These are phyloP conservation scores for Venturia nashicola DNA, from an alignment of 2,329 filamentous ascomycete species.

Conservation along the genomic window DNA sequence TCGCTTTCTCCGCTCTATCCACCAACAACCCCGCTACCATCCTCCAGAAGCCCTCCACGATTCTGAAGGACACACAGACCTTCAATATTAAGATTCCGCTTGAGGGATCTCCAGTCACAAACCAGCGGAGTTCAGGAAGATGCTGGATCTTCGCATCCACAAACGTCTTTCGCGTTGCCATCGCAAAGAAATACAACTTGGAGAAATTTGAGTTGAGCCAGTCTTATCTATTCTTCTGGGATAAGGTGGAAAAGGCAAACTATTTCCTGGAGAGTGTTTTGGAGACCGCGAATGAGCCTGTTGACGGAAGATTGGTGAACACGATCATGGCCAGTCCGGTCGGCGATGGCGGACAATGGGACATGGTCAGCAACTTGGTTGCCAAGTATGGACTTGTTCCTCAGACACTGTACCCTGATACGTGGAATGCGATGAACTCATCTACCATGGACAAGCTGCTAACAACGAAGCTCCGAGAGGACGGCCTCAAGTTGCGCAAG, in stretches of 20 bases:
- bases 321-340: constrained; percentile 56
- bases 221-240: constrained; percentile 83
- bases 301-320: constrained; percentile 64
- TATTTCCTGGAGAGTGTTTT: constrained; percentile 80
- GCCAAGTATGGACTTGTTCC: constrained; percentile 56
- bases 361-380: constrained; percentile 81
- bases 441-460: constrained; percentile 58
- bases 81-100: constrained; percentile 76
- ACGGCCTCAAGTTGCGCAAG: constrained; percentile 58
- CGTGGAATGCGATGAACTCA: constrained; percentile 64
- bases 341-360: constrained; percentile 78
- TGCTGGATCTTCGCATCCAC: constrained; percentile 90
- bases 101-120: constrained; percentile 73
- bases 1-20: constrained; percentile 63
- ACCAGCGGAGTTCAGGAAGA: constrained; percentile 68
- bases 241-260: constrained; percentile 86
- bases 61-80: constrained; percentile 60
- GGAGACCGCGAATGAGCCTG: constrained; percentile 55
- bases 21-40: constrained; percentile 53
- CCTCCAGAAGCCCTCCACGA: constrained; percentile 49
- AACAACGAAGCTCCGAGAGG: constrained; percentile 78
- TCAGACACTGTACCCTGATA: constrained; percentile 69
- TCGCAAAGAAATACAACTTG: constrained; percentile 74
- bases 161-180: constrained; percentile 81
- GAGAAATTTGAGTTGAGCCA: constrained; percentile 77